Evolutionary conservation across 2,329 filamentous ascomycete genomes (phyloP).

Genomic region (Alternaria brassicicola): DNA sequence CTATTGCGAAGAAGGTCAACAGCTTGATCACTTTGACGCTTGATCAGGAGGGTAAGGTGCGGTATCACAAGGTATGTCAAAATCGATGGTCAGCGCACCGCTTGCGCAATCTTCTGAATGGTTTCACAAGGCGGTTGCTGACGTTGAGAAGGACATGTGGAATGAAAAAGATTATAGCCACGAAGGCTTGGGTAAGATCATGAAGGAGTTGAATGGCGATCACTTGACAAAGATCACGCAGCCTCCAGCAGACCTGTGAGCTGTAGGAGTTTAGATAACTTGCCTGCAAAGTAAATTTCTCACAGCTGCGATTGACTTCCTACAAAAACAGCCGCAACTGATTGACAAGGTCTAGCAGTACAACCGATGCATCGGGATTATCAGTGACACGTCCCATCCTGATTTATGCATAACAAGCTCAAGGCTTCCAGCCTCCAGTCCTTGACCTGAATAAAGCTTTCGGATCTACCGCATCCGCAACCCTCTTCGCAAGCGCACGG

Average conservation of each 20-base stretch:
- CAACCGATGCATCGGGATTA: neutral
- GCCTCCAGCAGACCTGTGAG: conserved; percentile 39
- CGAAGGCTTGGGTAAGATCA: conserved; percentile 58
- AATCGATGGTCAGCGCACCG: neutral
- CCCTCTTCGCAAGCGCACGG: conserved; percentile 44
- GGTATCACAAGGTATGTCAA: conserved; percentile 56
- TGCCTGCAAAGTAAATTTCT: too few species aligned
- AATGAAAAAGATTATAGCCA: conserved; percentile 66
- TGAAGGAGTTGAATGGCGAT: conserved; percentile 59
- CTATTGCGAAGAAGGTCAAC: conserved; percentile 58
- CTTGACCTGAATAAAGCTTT: conserved; percentile 49
- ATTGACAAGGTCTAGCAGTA: neutral
- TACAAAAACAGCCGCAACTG: too few species aligned
- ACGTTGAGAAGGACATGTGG: conserved; percentile 57
- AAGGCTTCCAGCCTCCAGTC: conserved; percentile 52
- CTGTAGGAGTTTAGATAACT: neutral
- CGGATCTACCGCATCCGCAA: conserved; percentile 50
- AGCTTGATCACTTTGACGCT: conserved; percentile 60
- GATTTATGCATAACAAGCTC: neutral
- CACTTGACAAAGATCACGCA: conserved; percentile 53
- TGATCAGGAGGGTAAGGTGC: conserved; percentile 62
- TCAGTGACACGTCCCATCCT: neutral
- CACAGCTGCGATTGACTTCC: too few species aligned
- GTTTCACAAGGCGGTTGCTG: neutral
- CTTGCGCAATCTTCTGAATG: neutral